Evolutionary conservation across 352 stramenopile species (phyloP), one percentile per base, ranked within the genome.

Genomic region (Phytopythium oedochilum): DNA sequence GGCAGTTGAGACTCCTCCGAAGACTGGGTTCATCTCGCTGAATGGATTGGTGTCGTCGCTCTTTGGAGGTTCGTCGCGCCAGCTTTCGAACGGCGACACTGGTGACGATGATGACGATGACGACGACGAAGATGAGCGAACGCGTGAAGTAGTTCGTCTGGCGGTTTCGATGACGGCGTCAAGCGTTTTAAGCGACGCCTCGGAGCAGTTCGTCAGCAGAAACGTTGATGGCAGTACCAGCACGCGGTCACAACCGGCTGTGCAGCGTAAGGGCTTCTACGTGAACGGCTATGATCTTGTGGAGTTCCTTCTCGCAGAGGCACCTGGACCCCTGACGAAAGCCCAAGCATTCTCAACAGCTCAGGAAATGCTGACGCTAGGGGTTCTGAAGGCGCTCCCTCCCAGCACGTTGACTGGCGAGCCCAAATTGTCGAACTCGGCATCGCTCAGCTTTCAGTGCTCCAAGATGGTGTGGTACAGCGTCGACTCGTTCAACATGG

Each of bases 31-130:
- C 49, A 86, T 92, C 49, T 90, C 80, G 11, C 68, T 90, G 35
- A 94, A 94, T 53, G 76, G 82, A 11, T 69, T 92, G 20, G 82
- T 94, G 3, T 90, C 82, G 12, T 85, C 79, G n/a, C 73, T 93
- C 35, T 93, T 93, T 54, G 83, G 83, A 8, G 70, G 68, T 11
- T 71, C 70, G 2, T 85, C 80, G 31, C 68, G 68, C 20, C 77
- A 85, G 28, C 55, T 81, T 15, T 4, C 2, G 6, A 61, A 69
- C 8, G 61, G 35, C 32, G 64, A 59, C 8, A 18, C 6, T 1
- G 46, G 46, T 20, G 46, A 39, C 12, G 46, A 53, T 42, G 70
- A 71, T 18, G 66, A 85, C 17, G 70, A 83, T n/a, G 67, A 73
- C 29, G 73, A 86, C 11, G 73, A 83, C 29, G 66, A 71, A 14